Evolutionary conservation across 1,139 yeast species (phyloP).

Genomic region (Candida smagusa): DNA sequence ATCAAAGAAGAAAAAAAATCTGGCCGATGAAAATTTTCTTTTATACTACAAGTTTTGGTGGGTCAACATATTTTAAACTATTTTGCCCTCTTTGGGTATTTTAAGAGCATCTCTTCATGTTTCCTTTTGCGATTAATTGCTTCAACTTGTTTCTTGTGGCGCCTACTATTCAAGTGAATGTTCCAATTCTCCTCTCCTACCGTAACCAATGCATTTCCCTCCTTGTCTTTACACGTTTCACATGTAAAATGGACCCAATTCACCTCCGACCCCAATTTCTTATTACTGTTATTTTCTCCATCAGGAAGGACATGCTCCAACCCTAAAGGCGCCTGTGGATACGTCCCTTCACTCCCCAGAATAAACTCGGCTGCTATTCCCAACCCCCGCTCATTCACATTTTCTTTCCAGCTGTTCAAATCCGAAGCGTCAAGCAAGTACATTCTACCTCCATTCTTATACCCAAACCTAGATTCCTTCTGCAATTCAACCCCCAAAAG

Average conservation of each 20-base stretch:
- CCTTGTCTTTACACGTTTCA: constrained; percentile 57
- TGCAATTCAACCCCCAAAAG: constrained; percentile 61
- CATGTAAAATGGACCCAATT: constrained; percentile 75
- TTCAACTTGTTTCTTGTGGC: constrained; percentile 44
- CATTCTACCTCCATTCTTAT: constrained; percentile 58
- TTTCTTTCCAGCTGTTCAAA: constrained; percentile 52
- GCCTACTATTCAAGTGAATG: constrained; percentile 61
- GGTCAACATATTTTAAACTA: constrained; percentile 5
- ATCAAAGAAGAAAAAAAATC: constrained; percentile 32
- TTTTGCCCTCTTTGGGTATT: constrained; percentile 4
- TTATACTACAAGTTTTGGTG: constrained; percentile 4
- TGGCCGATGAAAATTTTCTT: neutral
- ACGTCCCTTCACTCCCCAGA: constrained; percentile 22
- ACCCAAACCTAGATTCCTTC: constrained; percentile 47
- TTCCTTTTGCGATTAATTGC: constrained; percentile 16
- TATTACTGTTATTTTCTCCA: constrained; percentile 28
- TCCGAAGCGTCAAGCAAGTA: constrained; percentile 78
- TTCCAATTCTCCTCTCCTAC: constrained; percentile 76
- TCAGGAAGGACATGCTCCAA: constrained; percentile 34
- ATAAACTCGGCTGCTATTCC: constrained; percentile 43
- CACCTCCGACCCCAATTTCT: constrained; percentile 32
- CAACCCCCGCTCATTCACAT: constrained; percentile 57
- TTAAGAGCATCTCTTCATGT: constrained; percentile 17
- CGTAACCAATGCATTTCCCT: constrained; percentile 55
- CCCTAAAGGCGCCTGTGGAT: constrained; percentile 42